Percentiles rank a stretch among this genome's conserved stretches.
Conservation (phyloP, 768 basidiomycete species). For the Pleurotus salmoneostramineus region DNA sequence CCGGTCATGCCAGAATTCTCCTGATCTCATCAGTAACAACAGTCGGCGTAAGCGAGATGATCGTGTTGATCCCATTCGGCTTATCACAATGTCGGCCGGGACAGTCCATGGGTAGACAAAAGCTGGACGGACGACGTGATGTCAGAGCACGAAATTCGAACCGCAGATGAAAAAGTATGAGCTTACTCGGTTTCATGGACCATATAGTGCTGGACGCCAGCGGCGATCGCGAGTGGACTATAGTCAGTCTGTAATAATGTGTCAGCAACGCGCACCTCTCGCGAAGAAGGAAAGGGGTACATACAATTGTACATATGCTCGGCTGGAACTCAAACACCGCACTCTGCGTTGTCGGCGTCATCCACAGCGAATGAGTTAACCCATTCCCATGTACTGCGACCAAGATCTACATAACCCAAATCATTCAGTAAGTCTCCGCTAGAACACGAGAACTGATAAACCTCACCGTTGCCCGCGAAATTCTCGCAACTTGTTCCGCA, state of each 20-base stretch:
- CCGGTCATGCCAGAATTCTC: not conserved
- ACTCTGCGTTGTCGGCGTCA: not conserved
- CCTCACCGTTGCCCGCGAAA: not conserved
- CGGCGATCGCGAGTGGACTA: not conserved
- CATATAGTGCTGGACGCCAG: constrained; percentile 2
- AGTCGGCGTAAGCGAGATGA: not conserved
- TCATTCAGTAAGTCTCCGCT: not conserved
- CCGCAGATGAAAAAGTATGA: not conserved
- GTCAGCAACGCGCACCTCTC: too few relatives aligned
- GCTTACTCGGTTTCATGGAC: constrained; percentile 1
- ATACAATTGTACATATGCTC: not conserved
- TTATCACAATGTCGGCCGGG: not conserved
- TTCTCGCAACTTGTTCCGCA: not conserved
- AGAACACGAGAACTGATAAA: too few relatives aligned
- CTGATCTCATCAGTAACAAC: constrained; percentile 1
- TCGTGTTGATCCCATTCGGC: not conserved
- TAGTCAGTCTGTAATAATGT: not conserved
- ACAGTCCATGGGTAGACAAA: constrained; percentile 1
- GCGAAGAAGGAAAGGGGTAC: not conserved
- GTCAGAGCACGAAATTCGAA: not conserved
- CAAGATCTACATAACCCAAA: not conserved
- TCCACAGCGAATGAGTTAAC: constrained; percentile 1
- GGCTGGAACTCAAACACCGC: constrained; percentile 3
- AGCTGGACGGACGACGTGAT: not conserved
- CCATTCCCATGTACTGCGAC: not conserved